These are phyloP conservation scores for Thelonectria olida DNA, from an alignment of 2,329 filamentous ascomycete species.

Conservation along the genomic window DNA sequence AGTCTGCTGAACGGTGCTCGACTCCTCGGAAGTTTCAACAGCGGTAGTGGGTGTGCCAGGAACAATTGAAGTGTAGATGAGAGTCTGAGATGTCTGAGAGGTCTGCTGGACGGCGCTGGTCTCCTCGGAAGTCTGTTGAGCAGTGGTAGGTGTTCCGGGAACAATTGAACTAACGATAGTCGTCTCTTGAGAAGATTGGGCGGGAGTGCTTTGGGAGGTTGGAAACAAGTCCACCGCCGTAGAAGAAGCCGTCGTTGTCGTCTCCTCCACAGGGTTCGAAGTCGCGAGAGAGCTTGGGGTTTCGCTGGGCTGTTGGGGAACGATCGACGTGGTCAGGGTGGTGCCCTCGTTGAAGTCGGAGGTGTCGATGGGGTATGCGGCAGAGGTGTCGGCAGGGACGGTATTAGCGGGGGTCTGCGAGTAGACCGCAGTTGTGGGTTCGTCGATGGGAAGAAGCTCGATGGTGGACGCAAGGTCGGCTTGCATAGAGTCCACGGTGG, in stretches of 20 bases:
- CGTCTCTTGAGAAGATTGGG: not conserved
- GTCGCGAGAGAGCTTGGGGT: not conserved
- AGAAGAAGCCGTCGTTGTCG: not conserved
- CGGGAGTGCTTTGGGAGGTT: not conserved
- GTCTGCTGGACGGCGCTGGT: conserved; percentile 15
- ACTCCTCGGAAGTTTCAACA: conserved; percentile 10
- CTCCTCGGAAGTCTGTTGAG: not conserved
- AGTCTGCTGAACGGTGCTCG: conserved; percentile 12
- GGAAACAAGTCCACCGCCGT: not conserved
- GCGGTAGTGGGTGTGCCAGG: not conserved
- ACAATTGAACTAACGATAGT: not conserved
- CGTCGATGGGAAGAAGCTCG: conserved; percentile 31
- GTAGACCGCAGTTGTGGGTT: not conserved
- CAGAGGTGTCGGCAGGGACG: not conserved
- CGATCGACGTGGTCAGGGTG: conserved; percentile 6
- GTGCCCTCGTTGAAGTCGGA: conserved; percentile 3
- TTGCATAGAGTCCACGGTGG: not conserved
- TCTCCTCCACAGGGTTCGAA: not conserved
- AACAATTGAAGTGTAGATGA: conserved; percentile 10
- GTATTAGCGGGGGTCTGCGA: not conserved
- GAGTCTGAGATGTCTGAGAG: conserved; percentile 20
- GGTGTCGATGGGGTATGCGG: not conserved
- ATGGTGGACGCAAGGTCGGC: conserved; percentile 28
- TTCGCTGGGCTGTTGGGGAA: conserved; percentile 5
- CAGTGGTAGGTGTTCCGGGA: conserved; percentile 5